phyloP scores from a whole-genome alignment of 2,329 filamentous ascomycete genomes.

The Cladobotryum protrusum region DNA sequence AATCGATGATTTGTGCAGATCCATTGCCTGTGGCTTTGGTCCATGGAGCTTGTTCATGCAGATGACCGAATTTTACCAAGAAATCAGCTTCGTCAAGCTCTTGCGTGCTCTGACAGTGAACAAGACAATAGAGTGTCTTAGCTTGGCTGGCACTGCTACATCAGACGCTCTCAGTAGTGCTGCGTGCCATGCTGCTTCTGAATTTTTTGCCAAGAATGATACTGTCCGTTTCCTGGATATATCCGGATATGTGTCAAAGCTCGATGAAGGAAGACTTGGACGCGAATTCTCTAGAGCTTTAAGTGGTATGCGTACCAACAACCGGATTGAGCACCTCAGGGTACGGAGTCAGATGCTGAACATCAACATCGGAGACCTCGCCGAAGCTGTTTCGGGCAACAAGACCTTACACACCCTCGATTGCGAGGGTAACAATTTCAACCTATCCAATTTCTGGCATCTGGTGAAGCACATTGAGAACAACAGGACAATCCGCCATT shows the following conservation, averaged over 20 bases:
- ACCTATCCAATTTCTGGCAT: constrained; percentile 44
- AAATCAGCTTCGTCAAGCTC: constrained; percentile 46
- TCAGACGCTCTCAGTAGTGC: constrained; percentile 39
- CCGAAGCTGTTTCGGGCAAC: constrained; percentile 44
- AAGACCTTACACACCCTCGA: constrained; percentile 46
- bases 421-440: constrained; percentile 50
- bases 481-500: constrained; percentile 39
- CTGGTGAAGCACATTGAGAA: constrained; percentile 38
- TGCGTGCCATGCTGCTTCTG: constrained; percentile 43
- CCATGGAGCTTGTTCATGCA: constrained; percentile 47
- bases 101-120: constrained; percentile 45
- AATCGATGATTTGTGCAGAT: constrained; percentile 43
- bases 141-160: constrained; percentile 48
- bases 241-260: constrained; percentile 50
- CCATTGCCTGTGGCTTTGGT: constrained; percentile 41
- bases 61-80: constrained; percentile 51
- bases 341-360: constrained; percentile 52
- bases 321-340: constrained; percentile 42
- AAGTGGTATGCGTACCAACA: constrained; percentile 40
- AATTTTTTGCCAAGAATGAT: constrained; percentile 46
- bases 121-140: constrained; percentile 45
- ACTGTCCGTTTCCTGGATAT: constrained; percentile 49
- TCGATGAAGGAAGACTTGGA: constrained; percentile 52
- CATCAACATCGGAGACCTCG: constrained; percentile 47
- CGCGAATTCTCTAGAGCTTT: constrained; percentile 47